Evolutionary conservation across 2,329 filamentous ascomycete genomes (phyloP), one percentile per base, ranked within the genome.

Genomic region (Dactylellina cionopaga): DNA sequence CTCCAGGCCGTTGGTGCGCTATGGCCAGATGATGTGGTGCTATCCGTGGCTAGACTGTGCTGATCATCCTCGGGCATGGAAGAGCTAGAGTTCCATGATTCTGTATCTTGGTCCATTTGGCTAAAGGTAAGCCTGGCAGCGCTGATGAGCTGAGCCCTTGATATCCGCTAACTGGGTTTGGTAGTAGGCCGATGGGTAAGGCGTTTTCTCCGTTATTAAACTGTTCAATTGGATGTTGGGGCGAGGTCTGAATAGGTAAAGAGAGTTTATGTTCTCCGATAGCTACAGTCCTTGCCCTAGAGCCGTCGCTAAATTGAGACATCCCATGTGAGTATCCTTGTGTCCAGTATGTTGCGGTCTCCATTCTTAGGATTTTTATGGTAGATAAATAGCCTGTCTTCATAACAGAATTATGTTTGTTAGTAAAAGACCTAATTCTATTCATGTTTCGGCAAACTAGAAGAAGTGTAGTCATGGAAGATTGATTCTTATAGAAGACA

Each of bases 211-310:
- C 66, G 22, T 43, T 17, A 22, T 64, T 59, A 54, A 72, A 72
- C 15, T 59, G 59, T 7, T 72, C 68, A 25, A 72, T 65, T 37
- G 68, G 68, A 15, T 65, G 59, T 25, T 72, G 68, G 19, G 59
- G 41, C 11, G 39, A 47, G 3, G 44, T 27, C 29, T 65, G 68
- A 19, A 65, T 52, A 15, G 68, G 68, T 33, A 72, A 37, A 22
- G 68, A 52, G 13, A 72, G 68, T 29, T 72, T 72, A 33, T 72
- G 58, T n/a, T 72, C 68, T 35, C 68, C 68, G 15, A 72, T 49
- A 22, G 65, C 54, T 59, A 72, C 33, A 5, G 44, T 72, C 17
- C 68, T 52, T 35, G 52, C 35, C 35, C 60, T 52, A 15, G 68
- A 37, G 15, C 24, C 29, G 24, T 24, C 13, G 17, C 35, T 31